Evolutionary conservation across 805 yeast species (phyloP), one percentile per base, ranked within the genome.

Genomic region (Wickerhamomyces tratensis): DNA sequence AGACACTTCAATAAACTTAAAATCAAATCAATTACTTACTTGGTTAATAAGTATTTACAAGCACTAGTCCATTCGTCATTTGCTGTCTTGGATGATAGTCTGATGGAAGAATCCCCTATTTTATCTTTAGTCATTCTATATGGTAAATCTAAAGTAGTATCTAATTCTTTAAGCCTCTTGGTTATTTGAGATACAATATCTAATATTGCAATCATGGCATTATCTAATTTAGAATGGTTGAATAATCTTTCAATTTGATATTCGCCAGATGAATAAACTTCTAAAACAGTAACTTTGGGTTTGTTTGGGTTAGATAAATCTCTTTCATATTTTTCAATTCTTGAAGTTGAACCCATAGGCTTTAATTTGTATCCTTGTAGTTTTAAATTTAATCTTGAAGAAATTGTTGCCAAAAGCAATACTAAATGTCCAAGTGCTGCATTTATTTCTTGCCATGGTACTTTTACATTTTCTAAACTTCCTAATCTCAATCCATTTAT

Each of bases 381-480:
- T 31, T 69, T 68, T 26, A 86, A 58, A 8, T 74, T 68, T 30
- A 87, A 65, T 37, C 80, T 68, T 11, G 75, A 65, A 1, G 75
- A 61, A 4, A 88, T 69, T 2, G 91, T 85, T 1, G 81, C 71
- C 30, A 89, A 57, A 15, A 91, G 61, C 11, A 87, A 62, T 2
- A 86, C 74, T 2, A 89, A 64, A 50, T 89, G 96, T 0, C 98
- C 98, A 52, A 89, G 63, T 0, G 95, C 96, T 2, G 94, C 93
- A 56, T 88, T 89, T 37, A 87, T 81, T 52, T 89, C 98, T 42
- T 86, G 77, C 95, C 95, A 87, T 2, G 94, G 82, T 0, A 89
- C 85, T 46, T 71, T 74, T 41, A 65, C 61, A 7, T 69, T 73
- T 36, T 74, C 76, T 39, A 77, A 59, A 12, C 78, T 68, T 0